Evolutionary conservation across 2,329 filamentous ascomycete species (phyloP), one percentile per base, ranked within the genome.

Genomic region (Tolypocladium nubicola): DNA sequence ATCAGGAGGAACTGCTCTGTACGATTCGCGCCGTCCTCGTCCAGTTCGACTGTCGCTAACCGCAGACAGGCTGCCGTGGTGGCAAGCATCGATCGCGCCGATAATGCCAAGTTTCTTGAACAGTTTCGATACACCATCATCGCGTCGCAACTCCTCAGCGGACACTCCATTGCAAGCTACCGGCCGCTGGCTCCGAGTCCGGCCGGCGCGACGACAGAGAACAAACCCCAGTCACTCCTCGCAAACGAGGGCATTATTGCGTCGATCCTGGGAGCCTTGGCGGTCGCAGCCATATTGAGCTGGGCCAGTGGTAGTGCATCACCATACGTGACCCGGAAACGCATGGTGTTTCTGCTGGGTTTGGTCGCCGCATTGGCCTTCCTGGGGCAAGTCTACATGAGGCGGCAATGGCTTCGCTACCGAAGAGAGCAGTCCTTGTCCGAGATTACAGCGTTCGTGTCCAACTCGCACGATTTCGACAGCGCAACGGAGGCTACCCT

Each of bases 111-210:
- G 63, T 96, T 97, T 66, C 80, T 96, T 59, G 92, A 97, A 72
- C 88, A 91, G 68, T 97, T 97, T 67, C 88, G 92, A 61, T 97
- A 97, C 73, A 88, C 89, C 26, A 89, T 97, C 62, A 88, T 97
- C 67, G 91, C 91, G 54, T 97, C 92, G 26, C 91, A 96, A 69
- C 80, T 97, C 16, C 78, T 97, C 45, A 90, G 84, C 66, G 88
- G 88, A 45, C 82, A 88, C 63, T 80, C 82, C 4, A 83, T 81
- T 45, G 57, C 70, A 19, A 66, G 72, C 53, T 67, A 72, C 58
- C 66, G 66, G 19, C 66, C 65, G 16, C 59, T 66, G 4, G 61
- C 61, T 38, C 57, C 61, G 7, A 63, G 58, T 23, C 61, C 63
- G 3, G 57, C 62, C 33, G 56, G 23, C 30, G 53, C 61, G 3